Conservation (phyloP, 2,329 filamentous ascomycete genomes). For the Aspergillus melleus region DNA sequence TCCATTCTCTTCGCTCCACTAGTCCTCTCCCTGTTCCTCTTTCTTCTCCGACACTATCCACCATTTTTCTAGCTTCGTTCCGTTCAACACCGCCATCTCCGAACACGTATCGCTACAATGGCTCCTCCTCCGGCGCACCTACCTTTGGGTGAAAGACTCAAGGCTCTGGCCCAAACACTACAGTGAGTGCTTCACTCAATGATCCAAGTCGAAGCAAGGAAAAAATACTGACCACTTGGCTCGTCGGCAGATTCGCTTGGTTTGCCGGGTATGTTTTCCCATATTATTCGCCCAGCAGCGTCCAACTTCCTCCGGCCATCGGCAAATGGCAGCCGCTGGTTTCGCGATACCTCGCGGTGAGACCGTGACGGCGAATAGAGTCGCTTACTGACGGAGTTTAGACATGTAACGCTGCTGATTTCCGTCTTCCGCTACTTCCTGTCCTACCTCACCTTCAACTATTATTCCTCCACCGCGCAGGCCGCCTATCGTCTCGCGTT, state of each 20-base stretch:
- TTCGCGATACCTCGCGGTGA: not conserved
- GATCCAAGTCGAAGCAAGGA: slow-evolving; percentile 5
- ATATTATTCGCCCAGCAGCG: not conserved
- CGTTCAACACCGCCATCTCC: not conserved
- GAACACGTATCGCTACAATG: slow-evolving; percentile 48
- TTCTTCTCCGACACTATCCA: slow-evolving; percentile 1
- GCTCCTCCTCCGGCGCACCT: slow-evolving; percentile 69
- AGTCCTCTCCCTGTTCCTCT: slow-evolving; percentile 1
- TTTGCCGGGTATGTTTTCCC: slow-evolving; percentile 69
- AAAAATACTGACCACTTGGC: slow-evolving; percentile 35
- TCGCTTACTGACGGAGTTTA: slow-evolving; percentile 45
- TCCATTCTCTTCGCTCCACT: slow-evolving; percentile 5
- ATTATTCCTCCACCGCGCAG: slow-evolving; percentile 71
- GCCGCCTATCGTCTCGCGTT: slow-evolving; percentile 91
- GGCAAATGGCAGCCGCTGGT: not conserved
- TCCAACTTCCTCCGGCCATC: not conserved
- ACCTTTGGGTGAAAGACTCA: slow-evolving; percentile 72
- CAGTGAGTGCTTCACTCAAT: slow-evolving; percentile 68
- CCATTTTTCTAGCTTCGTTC: not conserved
- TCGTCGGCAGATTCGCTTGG: slow-evolving; percentile 60
- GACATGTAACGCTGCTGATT: slow-evolving; percentile 83
- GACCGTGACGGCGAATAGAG: not conserved
- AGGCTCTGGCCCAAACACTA: slow-evolving; percentile 80
- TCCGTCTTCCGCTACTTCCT: slow-evolving; percentile 79
- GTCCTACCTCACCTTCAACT: slow-evolving; percentile 88